Evolutionary conservation across 2,329 filamentous ascomycete species (phyloP).

Genomic region (Penicillium sp.): DNA sequence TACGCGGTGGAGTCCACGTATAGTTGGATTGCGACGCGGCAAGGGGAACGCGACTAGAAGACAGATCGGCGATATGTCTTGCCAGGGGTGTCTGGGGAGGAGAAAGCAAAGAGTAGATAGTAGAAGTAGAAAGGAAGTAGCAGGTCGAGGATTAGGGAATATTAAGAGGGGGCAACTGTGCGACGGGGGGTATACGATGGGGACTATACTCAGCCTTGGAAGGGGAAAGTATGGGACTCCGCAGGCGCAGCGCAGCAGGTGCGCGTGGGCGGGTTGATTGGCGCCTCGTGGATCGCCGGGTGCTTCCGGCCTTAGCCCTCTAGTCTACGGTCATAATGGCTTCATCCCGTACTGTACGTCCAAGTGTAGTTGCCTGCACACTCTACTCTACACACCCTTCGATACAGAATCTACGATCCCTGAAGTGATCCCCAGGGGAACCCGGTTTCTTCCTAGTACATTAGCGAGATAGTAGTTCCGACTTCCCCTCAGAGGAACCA

Average conservation of each 20-base stretch:
- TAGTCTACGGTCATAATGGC: background rate
- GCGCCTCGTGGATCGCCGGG: constrained; percentile 22
- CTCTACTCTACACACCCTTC: background rate
- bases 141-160: background rate
- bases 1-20: constrained; percentile 16
- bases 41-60: constrained; percentile 18
- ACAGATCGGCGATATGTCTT: constrained; percentile 1
- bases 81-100: background rate
- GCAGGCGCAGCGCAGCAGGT: constrained; percentile 15
- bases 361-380: background rate
- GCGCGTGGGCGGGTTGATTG: constrained; percentile 26
- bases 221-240: constrained; percentile 19
- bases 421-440: constrained; percentile 1
- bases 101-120: background rate
- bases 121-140: background rate
- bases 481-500: background rate
- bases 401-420: background rate
- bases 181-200: background rate
- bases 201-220: constrained; percentile 14
- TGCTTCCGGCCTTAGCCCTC: constrained; percentile 13
- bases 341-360: background rate
- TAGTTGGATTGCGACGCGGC: constrained; percentile 22
- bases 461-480: background rate
- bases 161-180: background rate
- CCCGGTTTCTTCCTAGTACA: background rate